Evolutionary conservation across 257 asterid genomes (phyloP).

Genomic region (Penstemon eatonii): DNA sequence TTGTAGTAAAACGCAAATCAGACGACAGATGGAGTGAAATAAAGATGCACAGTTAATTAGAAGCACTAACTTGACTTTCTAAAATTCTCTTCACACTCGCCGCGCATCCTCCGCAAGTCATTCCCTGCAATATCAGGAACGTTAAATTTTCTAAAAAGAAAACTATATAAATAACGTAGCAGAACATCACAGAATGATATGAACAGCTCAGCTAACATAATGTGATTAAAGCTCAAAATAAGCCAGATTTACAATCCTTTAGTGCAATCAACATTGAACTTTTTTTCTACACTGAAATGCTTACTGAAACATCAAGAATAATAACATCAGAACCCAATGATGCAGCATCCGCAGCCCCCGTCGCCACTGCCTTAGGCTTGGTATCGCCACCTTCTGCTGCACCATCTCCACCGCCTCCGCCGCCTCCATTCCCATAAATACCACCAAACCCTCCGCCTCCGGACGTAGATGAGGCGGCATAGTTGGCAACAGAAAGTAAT

Average conservation of each 20-base stretch:
- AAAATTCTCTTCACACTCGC: slow-evolving; percentile 66
- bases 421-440: slow-evolving; percentile 50
- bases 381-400: slow-evolving; percentile 55
- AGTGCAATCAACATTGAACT: neutral
- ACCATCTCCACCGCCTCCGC: slow-evolving; percentile 62
- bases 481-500: slow-evolving; percentile 47
- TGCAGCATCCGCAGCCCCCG: slow-evolving; percentile 53
- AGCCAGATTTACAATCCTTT: neutral
- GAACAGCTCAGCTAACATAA: neutral
- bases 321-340: slow-evolving; percentile 71
- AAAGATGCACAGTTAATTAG: slow-evolving; percentile 9
- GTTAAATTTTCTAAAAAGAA: neutral
- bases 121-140: slow-evolving; percentile 50
- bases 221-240: neutral
- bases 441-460: slow-evolving; percentile 75
- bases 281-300: slow-evolving; percentile 24
- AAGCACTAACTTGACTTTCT: slow-evolving; percentile 60
- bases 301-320: slow-evolving; percentile 82
- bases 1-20: neutral
- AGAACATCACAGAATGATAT: neutral
- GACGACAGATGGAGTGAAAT: neutral
- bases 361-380: slow-evolving; percentile 48
- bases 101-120: slow-evolving; percentile 76
- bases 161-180: neutral
- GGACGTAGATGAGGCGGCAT: slow-evolving; percentile 56